Evolutionary conservation across 805 yeast genomes (phyloP).

Genomic region (Saccharomyces jurei): DNA sequence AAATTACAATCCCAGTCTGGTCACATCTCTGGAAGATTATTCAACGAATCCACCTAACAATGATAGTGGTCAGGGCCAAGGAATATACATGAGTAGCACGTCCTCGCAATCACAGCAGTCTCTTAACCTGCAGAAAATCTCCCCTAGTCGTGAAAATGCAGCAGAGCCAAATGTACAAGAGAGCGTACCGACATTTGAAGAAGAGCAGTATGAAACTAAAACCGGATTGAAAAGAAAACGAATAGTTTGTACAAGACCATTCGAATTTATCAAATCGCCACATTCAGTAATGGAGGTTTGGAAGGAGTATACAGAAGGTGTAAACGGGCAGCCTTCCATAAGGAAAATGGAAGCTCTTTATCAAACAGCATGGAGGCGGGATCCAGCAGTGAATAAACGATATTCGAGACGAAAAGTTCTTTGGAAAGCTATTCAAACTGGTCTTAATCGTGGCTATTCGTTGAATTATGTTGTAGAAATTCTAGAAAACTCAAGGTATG

Average conservation of each 20-base stretch:
- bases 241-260: conserved; percentile 27
- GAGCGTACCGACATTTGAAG: conserved; percentile 1
- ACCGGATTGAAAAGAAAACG: conserved; percentile 15
- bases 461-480: conserved; percentile 38
- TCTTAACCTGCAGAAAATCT: background rate
- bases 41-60: background rate
- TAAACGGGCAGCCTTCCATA: conserved; percentile 45
- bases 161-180: conserved; percentile 4
- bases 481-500: conserved; percentile 38
- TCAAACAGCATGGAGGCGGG: conserved; percentile 50
- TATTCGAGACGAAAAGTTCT: conserved; percentile 46
- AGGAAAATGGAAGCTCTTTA: conserved; percentile 41
- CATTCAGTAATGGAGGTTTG: conserved; percentile 45
- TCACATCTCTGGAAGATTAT: background rate
- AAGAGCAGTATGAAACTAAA: conserved; percentile 9
- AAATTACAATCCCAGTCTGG: background rate
- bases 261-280: conserved; percentile 36
- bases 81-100: background rate
- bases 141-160: background rate
- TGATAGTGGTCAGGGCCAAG: background rate
- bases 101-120: background rate
- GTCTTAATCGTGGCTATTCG: conserved; percentile 37
- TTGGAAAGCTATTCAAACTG: conserved; percentile 48
- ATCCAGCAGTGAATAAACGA: conserved; percentile 44
- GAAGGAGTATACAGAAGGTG: conserved; percentile 48